Evolutionary conservation across 2,329 filamentous ascomycete genomes (phyloP).

Genomic region (Neophaeococcomyces mojaviensis): DNA sequence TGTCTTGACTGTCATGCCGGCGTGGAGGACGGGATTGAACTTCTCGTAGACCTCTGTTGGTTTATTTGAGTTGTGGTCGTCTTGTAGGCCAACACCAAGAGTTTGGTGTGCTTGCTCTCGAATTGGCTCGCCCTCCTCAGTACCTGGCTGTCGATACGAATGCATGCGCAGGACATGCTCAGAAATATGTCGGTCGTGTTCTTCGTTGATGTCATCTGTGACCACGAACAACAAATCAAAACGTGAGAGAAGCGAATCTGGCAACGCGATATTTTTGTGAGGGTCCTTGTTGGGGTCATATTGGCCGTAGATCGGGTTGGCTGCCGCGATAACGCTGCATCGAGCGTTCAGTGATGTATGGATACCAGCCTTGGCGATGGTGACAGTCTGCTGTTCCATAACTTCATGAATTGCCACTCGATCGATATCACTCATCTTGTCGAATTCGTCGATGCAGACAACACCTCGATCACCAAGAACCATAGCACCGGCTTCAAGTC

Average conservation of each 20-base stretch:
- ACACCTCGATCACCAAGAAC: conserved; percentile 94
- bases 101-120: conserved; percentile 79
- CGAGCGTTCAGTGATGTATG: conserved; percentile 95
- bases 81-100: conserved; percentile 77
- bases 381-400: conserved; percentile 99
- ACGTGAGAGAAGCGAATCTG: conserved; percentile 92
- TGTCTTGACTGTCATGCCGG: conserved; percentile 71
- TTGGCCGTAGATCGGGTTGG: conserved; percentile 95
- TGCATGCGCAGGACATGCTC: conserved; percentile 98
- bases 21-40: conserved; percentile 91
- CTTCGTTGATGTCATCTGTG: conserved; percentile 95
- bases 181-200: conserved; percentile 80
- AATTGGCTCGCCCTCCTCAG: conserved; percentile 88
- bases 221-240: conserved; percentile 97
- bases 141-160: conserved; percentile 82
- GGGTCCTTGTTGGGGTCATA: conserved; percentile 98
- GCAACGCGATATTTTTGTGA: conserved; percentile 95
- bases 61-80: conserved; percentile 63
- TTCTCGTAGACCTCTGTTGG: conserved; percentile 92
- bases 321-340: conserved; percentile 91
- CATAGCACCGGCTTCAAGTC: conserved; percentile 96
- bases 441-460: conserved; percentile 98
- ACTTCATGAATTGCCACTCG: conserved; percentile 99
- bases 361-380: conserved; percentile 96
- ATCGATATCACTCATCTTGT: conserved; percentile 99